Evolutionary conservation across 257 asterid genomes (phyloP), one percentile per base, ranked within the genome.

Genomic region (Verbascum thapsus): DNA sequence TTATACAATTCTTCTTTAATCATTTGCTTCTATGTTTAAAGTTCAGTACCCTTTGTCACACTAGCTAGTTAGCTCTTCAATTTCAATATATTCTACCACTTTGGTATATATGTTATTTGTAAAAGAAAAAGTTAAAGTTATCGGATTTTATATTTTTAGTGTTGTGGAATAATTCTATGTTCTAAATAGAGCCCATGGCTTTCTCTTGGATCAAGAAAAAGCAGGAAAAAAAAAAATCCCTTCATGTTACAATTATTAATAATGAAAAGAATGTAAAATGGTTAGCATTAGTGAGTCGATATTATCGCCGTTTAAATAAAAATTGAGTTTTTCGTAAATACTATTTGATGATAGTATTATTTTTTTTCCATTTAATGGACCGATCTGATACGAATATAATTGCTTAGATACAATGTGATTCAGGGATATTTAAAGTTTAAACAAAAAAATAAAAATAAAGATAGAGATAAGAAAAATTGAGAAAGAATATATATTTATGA

Each of bases 131-230:
- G 78, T 52, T 49, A 76, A 66, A 67, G 81, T 20, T 19, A 53
- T 42, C 64, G 71, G 54, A 32, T 54, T 20, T 47, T 47, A 7
- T n/a, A n/a, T n/a, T 48, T 51, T 52, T 57, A 18, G 63, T 58
- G 61, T 65, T 45, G 67, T 69, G 68, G 68, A 52, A 63, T 47
- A 52, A 63, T 47, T 45, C n/a, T n/a, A n/a, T n/a, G n/a, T n/a
- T n/a, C 34, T 41, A 65, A 53, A 17, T 43, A 54, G 61, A 54
- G 61, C 30, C 56, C 26, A 62, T 49, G 66, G 53, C 80, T 75
- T 70, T 75, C 67, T 75, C 80, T 70, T 59, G 50, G 42, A 70
- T 56, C 76, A 70, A 70, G 61, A 66, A 70, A 68, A 65, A 53
- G 53, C 39, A 10, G 30, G n/a, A n/a, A n/a, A n/a, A n/a, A n/a